phyloP scores from a whole-genome alignment of 257 asterid species.

The Nicotiana knightiana region DNA sequence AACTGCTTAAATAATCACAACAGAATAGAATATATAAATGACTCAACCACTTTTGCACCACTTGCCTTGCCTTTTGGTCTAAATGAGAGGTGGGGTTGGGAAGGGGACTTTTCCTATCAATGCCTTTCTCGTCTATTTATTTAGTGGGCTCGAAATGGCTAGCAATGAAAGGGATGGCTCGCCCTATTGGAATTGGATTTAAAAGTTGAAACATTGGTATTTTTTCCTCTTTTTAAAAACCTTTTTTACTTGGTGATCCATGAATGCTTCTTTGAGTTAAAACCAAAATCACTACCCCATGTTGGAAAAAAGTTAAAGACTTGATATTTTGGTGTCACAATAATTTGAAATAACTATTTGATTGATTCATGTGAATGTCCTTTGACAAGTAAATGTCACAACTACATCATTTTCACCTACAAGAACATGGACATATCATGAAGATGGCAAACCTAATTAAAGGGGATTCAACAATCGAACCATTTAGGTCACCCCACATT shows the following conservation, averaged over 20 bases:
- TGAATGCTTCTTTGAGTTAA: background rate
- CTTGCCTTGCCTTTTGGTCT: slow-evolving; percentile 10
- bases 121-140: background rate
- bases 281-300: background rate
- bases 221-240: background rate
- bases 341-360: background rate
- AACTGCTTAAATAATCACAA: background rate
- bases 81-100: slow-evolving; percentile 3
- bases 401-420: background rate
- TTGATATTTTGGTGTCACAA: background rate
- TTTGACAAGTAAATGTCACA: slow-evolving; percentile 6
- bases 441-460: slow-evolving; percentile 9
- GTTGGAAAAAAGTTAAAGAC: background rate
- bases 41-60: slow-evolving; percentile 9
- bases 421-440: slow-evolving; percentile 5
- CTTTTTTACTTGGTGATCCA: background rate
- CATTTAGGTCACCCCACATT: background rate
- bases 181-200: background rate
- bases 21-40: background rate
- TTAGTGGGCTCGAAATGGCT: background rate
- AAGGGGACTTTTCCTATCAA: background rate
- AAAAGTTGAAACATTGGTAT: background rate
- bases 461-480: background rate
- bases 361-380: slow-evolving; percentile 2
- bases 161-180: background rate